These are phyloP conservation scores for Carallia brachiata DNA, from an alignment of 345 rosid genomes.

Conservation along the genomic window DNA sequence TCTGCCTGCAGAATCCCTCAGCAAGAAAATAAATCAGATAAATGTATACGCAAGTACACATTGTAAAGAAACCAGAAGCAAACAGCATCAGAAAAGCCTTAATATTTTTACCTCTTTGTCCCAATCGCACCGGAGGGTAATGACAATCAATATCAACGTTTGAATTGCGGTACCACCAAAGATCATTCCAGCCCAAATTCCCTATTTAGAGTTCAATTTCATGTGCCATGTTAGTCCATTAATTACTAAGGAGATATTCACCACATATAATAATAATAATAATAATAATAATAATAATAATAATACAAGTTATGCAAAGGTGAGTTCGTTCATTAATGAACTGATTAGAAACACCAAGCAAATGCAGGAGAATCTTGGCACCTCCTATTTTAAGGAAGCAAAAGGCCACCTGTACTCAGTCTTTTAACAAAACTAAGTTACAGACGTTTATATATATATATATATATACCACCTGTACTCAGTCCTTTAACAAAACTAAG, in stretches of 20 bases:
- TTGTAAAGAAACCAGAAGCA: background rate
- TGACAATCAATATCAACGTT: slow-evolving; percentile 47
- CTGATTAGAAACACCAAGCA: no score
- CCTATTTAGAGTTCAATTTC: slow-evolving; percentile 32
- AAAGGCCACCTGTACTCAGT: no score
- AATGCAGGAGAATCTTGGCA: no score
- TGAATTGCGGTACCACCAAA: slow-evolving; percentile 83
- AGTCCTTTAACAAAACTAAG: no score
- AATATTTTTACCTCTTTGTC: slow-evolving; percentile 48
- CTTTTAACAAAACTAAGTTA: no score
- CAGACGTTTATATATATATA: no score
- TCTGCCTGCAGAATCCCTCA: slow-evolving; percentile 52
- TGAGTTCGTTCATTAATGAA: background rate
- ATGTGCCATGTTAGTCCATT: background rate
- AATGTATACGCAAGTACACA: background rate
- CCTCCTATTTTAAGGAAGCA: no score
- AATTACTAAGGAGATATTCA: background rate
- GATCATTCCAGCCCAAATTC: slow-evolving; percentile 95
- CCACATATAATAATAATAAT: no score
- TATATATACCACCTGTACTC: no score
- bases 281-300: background rate
- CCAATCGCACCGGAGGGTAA: slow-evolving; percentile 71
- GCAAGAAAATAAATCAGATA: no score
- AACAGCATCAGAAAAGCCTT: background rate
- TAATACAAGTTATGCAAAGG: background rate